A percentile compares a stretch with the other conserved stretches of the same genome.
Conservation (phyloP, 441 rosid genomes). For the Biscutella laevigata region DNA sequence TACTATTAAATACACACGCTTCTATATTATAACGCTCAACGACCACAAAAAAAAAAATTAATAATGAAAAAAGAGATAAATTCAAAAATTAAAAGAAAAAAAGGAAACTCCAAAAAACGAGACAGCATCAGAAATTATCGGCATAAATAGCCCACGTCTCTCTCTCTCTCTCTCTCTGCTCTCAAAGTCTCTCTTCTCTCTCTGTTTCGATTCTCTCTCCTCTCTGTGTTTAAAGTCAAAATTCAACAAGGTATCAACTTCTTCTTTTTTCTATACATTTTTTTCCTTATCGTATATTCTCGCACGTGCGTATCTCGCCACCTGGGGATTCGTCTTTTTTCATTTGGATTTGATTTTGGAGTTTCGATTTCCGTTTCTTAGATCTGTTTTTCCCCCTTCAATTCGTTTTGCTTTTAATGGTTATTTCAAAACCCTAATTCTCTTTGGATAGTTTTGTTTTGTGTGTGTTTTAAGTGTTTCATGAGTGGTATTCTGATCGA, state of each 20-base stretch:
- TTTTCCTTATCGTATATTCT: no score
- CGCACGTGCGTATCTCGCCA: conserved; percentile 18
- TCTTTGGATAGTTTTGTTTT: no score
- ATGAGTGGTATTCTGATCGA: conserved; percentile 19
- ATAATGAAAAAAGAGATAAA: neutral
- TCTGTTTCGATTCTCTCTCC: neutral
- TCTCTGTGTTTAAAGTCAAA: conserved; percentile 24
- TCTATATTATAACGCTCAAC: conserved; percentile 1
- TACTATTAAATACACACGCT: conserved; percentile 21
- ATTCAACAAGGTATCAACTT: conserved; percentile 23
- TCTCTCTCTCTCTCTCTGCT: neutral
- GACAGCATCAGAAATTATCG: conserved; percentile 17
- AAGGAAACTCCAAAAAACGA: conserved; percentile 13
- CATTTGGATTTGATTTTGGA: conserved; percentile 15
- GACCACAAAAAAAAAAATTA: conserved; percentile 4
- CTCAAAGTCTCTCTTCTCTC: conserved; percentile 15
- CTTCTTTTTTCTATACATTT: neutral
- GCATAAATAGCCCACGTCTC: conserved; percentile 26
- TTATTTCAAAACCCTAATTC: conserved; percentile 24
- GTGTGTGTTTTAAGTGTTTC: conserved; percentile 10
- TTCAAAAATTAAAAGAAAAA: neutral
- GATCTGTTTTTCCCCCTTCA: conserved; percentile 5
- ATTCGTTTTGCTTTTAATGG: neutral
- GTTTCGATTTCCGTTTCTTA: conserved; percentile 6
- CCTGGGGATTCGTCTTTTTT: conserved; percentile 13